phyloP scores from a whole-genome alignment of 2,329 filamentous ascomycete genomes.

The Botryotinia narcissicola region DNA sequence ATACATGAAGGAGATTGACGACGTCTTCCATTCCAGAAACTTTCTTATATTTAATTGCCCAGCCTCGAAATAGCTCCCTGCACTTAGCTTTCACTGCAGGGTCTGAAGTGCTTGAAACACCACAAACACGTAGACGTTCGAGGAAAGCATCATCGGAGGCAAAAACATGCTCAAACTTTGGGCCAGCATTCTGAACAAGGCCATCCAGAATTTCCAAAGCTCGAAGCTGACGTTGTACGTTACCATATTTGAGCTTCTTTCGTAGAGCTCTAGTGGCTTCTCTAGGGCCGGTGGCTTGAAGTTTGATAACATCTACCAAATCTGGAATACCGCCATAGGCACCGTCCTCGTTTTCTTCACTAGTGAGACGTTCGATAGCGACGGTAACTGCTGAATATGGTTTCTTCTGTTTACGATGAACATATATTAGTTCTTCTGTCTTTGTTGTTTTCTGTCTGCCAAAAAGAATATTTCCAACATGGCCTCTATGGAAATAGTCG shows the following conservation, averaged over 20 bases:
- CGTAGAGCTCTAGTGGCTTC: constrained; percentile 90
- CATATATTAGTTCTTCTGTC: constrained; percentile 16
- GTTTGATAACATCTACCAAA: constrained; percentile 87
- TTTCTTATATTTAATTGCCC: constrained; percentile 78
- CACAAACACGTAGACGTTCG: constrained; percentile 84
- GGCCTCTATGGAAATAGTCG: constrained; percentile 13
- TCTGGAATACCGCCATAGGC: constrained; percentile 90
- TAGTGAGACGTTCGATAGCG: constrained; percentile 84
- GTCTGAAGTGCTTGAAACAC: constrained; percentile 81
- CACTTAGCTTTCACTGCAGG: constrained; percentile 85
- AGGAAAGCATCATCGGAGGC: constrained; percentile 80
- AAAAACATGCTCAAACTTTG: constrained; percentile 81
- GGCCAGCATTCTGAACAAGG: constrained; percentile 89
- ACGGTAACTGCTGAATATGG: constrained; percentile 94
- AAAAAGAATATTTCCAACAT: constrained; percentile 17
- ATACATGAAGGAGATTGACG: constrained; percentile 69
- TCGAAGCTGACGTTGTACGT: constrained; percentile 84
- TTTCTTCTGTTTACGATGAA: constrained; percentile 57
- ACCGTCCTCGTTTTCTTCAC: constrained; percentile 85
- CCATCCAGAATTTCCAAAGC: constrained; percentile 87
- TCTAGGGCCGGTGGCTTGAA: constrained; percentile 80
- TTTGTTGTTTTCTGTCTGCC: constrained; percentile 16
- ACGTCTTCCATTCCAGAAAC: constrained; percentile 78
- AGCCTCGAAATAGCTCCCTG: constrained; percentile 79
- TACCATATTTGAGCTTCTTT: constrained; percentile 99